Evolutionary conservation across 129 eudicot species (phyloP), one percentile per base, ranked within the genome.

Genomic region (Flaveria linearis): DNA sequence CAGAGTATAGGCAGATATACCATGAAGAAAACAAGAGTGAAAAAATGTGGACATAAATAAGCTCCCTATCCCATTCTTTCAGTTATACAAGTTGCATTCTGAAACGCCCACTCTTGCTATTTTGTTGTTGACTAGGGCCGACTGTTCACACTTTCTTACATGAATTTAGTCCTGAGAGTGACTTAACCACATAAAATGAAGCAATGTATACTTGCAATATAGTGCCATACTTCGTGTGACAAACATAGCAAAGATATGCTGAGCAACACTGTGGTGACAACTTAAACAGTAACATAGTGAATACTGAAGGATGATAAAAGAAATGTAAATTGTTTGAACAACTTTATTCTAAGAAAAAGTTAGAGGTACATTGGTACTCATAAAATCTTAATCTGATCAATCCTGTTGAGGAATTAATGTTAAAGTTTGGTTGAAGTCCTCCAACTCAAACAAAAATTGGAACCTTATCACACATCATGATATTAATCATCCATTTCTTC

Each of bases 231-330:
- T 64, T 67, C 51, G 51, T 39, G 71, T 41, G 43, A 5, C 52
- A n/a, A 43, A 67, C 14, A 10, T 67, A 18, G 71, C 71, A 42
- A 26, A 63, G 69, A 64, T 64, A 33, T 64, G 36, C 69, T 12
- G 69, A 7, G 13, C 11, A 64, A 30, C 33, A 64, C 46, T 30
- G 20, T 30, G 20, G 46, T 64, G 69, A 64, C 3, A 8, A 16
- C 39, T 39, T 66, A 36, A 66, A 17, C 7, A 66, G 71, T 39
- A 39, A 43, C 51, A 41, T 36, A 18, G 56, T 12, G 9, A 12
- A 68, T 45, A 68, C 10, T 43, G 72, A 68, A 18, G 72, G 72
- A 68, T 43, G 22, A 43, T 68, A 68, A 20, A 68, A 68, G 0
- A 43, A n/a, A 20, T 13, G 53, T 17, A 20, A 9, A 17, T 4